These are phyloP conservation scores for Rhamnella rubrinervis DNA, from an alignment of 331 rosid genomes.

Conservation along the genomic window DNA sequence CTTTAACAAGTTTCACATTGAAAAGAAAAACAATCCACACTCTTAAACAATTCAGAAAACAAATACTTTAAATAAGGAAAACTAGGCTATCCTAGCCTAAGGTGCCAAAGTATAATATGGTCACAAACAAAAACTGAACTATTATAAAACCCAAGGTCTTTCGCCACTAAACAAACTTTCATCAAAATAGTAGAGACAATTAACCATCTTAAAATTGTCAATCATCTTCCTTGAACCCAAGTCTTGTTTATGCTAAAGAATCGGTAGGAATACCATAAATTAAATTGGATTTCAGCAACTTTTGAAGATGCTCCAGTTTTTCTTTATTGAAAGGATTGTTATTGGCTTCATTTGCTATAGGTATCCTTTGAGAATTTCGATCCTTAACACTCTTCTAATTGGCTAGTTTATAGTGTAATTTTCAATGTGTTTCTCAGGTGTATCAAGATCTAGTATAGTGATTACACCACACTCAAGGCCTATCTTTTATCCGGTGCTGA, in stretches of 20 bases:
- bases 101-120: not conserved
- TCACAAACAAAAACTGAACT: not conserved
- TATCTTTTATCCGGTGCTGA: not conserved
- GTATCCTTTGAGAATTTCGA: not conserved
- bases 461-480: not conserved
- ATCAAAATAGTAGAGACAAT: not conserved
- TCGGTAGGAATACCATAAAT: not conserved
- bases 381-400: not conserved
- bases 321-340: too few species aligned
- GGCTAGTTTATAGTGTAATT: not conserved
- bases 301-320: too few species aligned
- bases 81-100: too few species aligned
- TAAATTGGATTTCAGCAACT: too few species aligned
- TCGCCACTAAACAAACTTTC: not conserved
- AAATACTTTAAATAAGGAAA: not conserved
- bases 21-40: not conserved
- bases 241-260: not conserved
- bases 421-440: not conserved
- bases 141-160: not conserved
- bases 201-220: not conserved
- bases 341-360: not conserved
- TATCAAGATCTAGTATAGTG: not conserved
- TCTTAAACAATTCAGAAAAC: not conserved
- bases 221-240: not conserved
- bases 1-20: slow-evolving; percentile 3